Percentiles rank a stretch among this genome's conserved stretches.
phyloP scores from a whole-genome alignment of 805 yeast species.

The Candida bentonensis region DNA sequence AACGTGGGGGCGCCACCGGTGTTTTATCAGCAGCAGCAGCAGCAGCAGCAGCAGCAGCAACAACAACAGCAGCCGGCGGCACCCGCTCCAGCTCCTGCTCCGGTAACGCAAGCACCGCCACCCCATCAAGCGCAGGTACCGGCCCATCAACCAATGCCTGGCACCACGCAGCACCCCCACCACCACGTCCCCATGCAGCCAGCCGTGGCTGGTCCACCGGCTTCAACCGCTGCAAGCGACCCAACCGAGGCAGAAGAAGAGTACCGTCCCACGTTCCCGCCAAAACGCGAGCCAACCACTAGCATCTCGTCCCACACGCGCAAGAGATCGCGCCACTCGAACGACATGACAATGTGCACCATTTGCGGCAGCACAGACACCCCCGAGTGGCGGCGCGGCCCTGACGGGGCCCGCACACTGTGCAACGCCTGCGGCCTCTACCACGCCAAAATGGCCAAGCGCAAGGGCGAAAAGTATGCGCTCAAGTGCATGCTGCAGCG shows the following conservation, averaged over 20 bases:
- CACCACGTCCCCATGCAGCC: neutral
- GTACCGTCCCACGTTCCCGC: too few species aligned
- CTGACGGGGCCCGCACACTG: constrained; percentile 58
- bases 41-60: neutral
- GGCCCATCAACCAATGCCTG: neutral
- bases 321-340: neutral
- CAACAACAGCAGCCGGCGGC: neutral
- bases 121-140: neutral
- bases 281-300: too few species aligned
- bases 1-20: neutral
- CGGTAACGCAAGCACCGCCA: neutral
- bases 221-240: too few species aligned
- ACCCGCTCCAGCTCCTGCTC: neutral
- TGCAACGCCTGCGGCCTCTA: constrained; percentile 78
- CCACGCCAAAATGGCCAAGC: constrained; percentile 52
- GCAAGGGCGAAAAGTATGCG: constrained; percentile 30
- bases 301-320: neutral
- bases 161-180: neutral
- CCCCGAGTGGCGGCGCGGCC: constrained; percentile 80
- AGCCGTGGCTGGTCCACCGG: too few species aligned
- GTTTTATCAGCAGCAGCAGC: neutral
- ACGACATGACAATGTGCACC: neutral
- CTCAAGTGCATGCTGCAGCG: neutral
- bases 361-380: constrained; percentile 41
- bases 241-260: too few species aligned